Conservation (phyloP, 2,329 filamentous ascomycete genomes). For the Cladosporium colombiae region DNA sequence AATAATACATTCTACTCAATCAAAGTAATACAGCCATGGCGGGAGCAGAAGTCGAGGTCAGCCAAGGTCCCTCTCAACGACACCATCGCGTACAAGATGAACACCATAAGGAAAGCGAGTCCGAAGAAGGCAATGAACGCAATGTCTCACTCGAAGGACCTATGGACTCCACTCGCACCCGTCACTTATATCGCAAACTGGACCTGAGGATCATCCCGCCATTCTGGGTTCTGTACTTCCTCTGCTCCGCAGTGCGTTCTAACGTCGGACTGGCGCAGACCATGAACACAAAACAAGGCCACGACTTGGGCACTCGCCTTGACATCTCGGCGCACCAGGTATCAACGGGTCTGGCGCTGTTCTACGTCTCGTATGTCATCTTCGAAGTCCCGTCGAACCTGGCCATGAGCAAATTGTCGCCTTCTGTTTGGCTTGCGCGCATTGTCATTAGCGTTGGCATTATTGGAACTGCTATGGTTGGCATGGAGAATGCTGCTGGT, state of each 20-base stretch:
- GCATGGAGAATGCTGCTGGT: slow-evolving; percentile 80
- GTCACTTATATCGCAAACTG: slow-evolving; percentile 21
- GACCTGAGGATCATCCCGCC: slow-evolving; percentile 51
- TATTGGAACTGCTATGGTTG: slow-evolving; percentile 80
- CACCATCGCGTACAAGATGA: not conserved
- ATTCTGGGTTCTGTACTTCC: slow-evolving; percentile 88
- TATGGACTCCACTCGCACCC: slow-evolving; percentile 22
- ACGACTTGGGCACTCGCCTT: slow-evolving; percentile 74
- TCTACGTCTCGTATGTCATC: slow-evolving; percentile 89
- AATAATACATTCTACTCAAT: not conserved
- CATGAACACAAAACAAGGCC: slow-evolving; percentile 72
- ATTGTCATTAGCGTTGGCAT: slow-evolving; percentile 86
- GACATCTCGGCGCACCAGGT: slow-evolving; percentile 72
- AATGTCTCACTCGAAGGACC: slow-evolving; percentile 19
- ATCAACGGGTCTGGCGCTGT: slow-evolving; percentile 80
- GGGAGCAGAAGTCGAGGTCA: not conserved
- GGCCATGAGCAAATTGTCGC: slow-evolving; percentile 81
- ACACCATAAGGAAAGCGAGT: slow-evolving; percentile 20
- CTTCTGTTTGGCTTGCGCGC: slow-evolving; percentile 86
- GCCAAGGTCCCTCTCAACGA: not conserved
- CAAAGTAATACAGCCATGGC: not conserved
- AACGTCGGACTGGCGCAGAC: slow-evolving; percentile 94
- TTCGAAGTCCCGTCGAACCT: slow-evolving; percentile 89
- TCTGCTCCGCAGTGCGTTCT: slow-evolving; percentile 87
- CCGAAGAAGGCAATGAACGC: slow-evolving; percentile 17